Evolutionary conservation across 1,139 yeast species (phyloP), one percentile per base, ranked within the genome.

Genomic region (Magnusiomyces sp.): DNA sequence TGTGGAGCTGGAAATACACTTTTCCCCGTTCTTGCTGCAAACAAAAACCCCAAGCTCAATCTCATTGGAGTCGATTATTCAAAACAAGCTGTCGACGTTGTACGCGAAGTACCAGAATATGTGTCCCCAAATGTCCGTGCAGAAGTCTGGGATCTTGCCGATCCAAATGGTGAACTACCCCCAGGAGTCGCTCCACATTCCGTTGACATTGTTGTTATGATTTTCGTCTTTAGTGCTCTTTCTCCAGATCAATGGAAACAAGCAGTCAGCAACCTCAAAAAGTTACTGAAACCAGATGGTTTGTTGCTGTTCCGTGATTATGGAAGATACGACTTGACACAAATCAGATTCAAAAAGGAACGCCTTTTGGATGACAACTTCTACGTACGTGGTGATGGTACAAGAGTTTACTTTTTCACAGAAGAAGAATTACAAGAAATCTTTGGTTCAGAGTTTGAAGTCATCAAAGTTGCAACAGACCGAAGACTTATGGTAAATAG

Each of bases 1-100:
- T 92, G 98, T 69, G 99, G 98, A 50, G 98, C 97, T 2, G 99
- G 99, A 13, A 94, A 94, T 65, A 92, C 98, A 0, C 76, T 92
- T 69, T 92, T 84, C 67, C 98, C 98, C 1, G 83, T 92, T 31
- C 71, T 92, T 53, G 75, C 76, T 50, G 89, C 84, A 59, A 92
- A 92, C 65, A 74, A 83, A 64, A 92, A 92, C 68, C 81, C 83
- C n/a, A 70, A 81, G 36, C 71, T 92, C 51, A 76, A 72, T 58
- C 78, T 92, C 11, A 77, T 80, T 52, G 98, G 95, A 1, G 95
- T 92, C 51, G 99, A 92, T 66, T 92, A 85, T 66, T 84, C 94
- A 52, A 80, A 83, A 54, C 83, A 84, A 51, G 98, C 99, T 0
- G 95, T 92, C 33, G 90, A 90, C 56, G 69, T 92, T 51, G 95